These are phyloP conservation scores for Ambrosiella beaveri DNA, from an alignment of 2,329 filamentous ascomycete genomes.

Conservation along the genomic window DNA sequence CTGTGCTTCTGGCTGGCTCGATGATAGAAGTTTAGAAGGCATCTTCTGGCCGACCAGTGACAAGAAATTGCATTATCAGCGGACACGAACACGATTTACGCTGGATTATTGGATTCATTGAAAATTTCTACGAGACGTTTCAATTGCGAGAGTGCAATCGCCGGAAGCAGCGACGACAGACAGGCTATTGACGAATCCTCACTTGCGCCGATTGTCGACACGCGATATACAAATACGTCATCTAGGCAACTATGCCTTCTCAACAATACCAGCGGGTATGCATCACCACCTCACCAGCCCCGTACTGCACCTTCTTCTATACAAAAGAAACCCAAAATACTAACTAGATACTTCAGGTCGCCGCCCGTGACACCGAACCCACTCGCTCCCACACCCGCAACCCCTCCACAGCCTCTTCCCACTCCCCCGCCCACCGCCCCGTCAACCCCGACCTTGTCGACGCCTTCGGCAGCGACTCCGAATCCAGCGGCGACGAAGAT, in stretches of 20 bases:
- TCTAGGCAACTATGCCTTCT: slow-evolving; percentile 1
- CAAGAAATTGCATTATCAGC: too few species aligned
- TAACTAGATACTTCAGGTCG: slow-evolving; percentile 27
- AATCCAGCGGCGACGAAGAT: slow-evolving; percentile 42
- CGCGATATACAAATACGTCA: background rate
- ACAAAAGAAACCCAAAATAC: background rate
- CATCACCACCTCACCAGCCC: too few species aligned
- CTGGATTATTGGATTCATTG: too few species aligned
- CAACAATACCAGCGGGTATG: slow-evolving; percentile 12
- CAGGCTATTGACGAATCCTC: too few species aligned
- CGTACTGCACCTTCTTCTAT: background rate
- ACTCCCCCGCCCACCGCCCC: slow-evolving; percentile 29
- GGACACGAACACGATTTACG: too few species aligned
- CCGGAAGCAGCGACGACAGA: too few species aligned
- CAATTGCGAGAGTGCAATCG: too few species aligned
- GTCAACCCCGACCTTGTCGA: slow-evolving; percentile 76
- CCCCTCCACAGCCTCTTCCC: slow-evolving; percentile 44
- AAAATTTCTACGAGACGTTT: too few species aligned
- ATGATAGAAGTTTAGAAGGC: too few species aligned
- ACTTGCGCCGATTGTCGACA: too few species aligned
- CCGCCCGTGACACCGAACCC: slow-evolving; percentile 37
- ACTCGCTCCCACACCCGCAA: slow-evolving; percentile 19
- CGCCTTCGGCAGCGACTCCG: slow-evolving; percentile 73
- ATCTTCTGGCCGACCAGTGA: too few species aligned
- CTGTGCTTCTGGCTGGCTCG: too few species aligned